phyloP scores from a whole-genome alignment of 1,284 basidiomycete genomes.

The Ustilago esculenta region DNA sequence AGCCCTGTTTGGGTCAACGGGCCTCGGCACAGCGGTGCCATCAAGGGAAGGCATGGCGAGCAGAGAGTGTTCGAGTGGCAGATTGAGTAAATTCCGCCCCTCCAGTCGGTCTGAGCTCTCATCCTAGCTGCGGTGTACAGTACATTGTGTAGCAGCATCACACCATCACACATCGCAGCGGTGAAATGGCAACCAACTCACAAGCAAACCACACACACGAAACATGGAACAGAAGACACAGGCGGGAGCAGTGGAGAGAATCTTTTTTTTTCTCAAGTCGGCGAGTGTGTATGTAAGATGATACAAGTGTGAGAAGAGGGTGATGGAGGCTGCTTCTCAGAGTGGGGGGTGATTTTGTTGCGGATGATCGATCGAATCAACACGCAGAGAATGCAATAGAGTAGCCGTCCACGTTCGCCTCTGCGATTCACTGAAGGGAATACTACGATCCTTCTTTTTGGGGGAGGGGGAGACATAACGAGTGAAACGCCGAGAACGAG shows the following conservation, averaged over 20 bases:
- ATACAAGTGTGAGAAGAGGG: slow-evolving; percentile 27
- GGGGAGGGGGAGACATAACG: not conserved
- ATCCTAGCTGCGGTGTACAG: too few relatives aligned
- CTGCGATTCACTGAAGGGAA: slow-evolving; percentile 5
- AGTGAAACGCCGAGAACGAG: not conserved
- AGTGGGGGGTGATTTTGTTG: slow-evolving; percentile 7
- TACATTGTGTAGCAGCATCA: too few relatives aligned
- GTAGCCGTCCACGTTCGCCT: not conserved
- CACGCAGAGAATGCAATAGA: not conserved
- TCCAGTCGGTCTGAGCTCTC: too few relatives aligned
- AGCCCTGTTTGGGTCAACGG: slow-evolving; percentile 23
- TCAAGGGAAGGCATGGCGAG: slow-evolving; percentile 5
- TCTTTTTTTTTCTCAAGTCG: slow-evolving; percentile 15
- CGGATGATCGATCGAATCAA: too few relatives aligned
- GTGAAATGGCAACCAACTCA: too few relatives aligned
- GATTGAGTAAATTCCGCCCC: not conserved
- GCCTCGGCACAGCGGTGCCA: slow-evolving; percentile 2
- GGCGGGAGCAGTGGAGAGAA: slow-evolving; percentile 4
- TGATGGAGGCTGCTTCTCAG: not conserved
- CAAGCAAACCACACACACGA: too few relatives aligned
- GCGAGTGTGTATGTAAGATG: slow-evolving; percentile 27
- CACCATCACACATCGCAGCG: too few relatives aligned
- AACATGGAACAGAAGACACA: too few relatives aligned
- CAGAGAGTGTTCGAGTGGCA: slow-evolving; percentile 19
- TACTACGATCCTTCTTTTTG: slow-evolving; percentile 2